Base-by-base conservation (phyloP, 805 yeast genomes). In the Ogataea methanolica region DNA sequence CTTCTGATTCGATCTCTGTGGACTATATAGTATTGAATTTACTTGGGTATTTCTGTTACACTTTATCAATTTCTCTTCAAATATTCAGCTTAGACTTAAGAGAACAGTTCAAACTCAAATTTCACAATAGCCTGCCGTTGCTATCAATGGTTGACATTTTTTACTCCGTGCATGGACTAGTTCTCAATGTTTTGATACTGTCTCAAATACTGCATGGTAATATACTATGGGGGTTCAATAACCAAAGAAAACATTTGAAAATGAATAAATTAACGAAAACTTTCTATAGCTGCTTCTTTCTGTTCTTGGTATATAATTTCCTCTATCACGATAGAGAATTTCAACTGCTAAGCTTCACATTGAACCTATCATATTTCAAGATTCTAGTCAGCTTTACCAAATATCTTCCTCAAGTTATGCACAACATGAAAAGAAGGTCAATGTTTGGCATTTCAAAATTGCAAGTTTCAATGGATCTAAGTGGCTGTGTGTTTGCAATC, bases 361-460 rank as follows among this genome's bases (percentile, higher is more conserved):
- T 70, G 29, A 57, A 68, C 38, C 59, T 76, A 19, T 75, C 80
- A 2, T 65, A 71, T 39, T 68, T 72, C 51, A 76, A 76, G 59
- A 69, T 76, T 17, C 50, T 61, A 37, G 65, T 74, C 53, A 72
- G 78, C 49, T 65, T 70, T 35, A 60, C 72, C 41, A 76, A 76
- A 56, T 74, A 76, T 52, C 66, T 86, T 29, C 82, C 82, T 1
- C 82, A 76, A 53, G 70, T 75, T 3, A 46, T 63, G 34, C 68
- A 69, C 59, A 76, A 75, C 52, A 57, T 57, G 43, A 54, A 59
- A 42, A 66, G 81, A 33, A 60, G 63, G 39, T 70, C 78, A 7
- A 73, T 76, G 59, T 65, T 62, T 50, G 82, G 82, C 1, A 70
- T 73, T 48, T 71, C 79, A 4, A 68, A 65, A 36, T 45, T 61